phyloP scores from a whole-genome alignment of 371 early-diverging fungal species.

The Mucor velutinosus region DNA sequence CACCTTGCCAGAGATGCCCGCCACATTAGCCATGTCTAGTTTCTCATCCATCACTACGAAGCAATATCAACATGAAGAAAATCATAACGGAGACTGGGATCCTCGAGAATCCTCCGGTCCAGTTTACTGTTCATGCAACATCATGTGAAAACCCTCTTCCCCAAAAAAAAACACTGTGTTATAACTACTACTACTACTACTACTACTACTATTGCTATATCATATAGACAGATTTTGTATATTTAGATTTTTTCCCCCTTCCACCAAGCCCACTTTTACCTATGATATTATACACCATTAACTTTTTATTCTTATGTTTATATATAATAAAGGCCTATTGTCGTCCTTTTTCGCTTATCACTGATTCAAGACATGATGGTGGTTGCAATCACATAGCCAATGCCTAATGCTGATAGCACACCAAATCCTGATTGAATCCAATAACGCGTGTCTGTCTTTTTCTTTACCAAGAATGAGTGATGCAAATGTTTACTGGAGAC shows the following conservation, averaged over 20 bases:
- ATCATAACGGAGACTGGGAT: conserved; percentile 19
- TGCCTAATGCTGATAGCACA: not conserved
- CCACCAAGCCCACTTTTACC: not conserved
- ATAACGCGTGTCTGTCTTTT: conserved; percentile 2
- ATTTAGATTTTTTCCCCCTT: conserved; percentile 6
- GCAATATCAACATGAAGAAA: conserved; percentile 9
- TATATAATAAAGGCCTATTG: not conserved
- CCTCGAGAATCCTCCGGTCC: conserved; percentile 25
- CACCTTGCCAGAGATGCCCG: conserved; percentile 33
- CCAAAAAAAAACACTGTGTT: not conserved
- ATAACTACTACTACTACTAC: not conserved
- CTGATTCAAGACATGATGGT: conserved; percentile 5
- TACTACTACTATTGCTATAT: not conserved
- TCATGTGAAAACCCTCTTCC: conserved; percentile 7
- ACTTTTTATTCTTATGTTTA: not conserved
- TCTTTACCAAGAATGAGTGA: conserved; percentile 15
- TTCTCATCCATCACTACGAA: not conserved
- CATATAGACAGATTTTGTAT: conserved; percentile 5
- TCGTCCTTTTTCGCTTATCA: not conserved
- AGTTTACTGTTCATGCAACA: conserved; percentile 39
- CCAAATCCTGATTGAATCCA: conserved; percentile 10
- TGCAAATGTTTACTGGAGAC: conserved; percentile 1
- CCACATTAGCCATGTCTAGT: conserved; percentile 36
- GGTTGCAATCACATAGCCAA: conserved; percentile 13
- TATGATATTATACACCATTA: not conserved